Conservation (phyloP, 2,329 filamentous ascomycete genomes). For the Colletotrichum sp. region DNA sequence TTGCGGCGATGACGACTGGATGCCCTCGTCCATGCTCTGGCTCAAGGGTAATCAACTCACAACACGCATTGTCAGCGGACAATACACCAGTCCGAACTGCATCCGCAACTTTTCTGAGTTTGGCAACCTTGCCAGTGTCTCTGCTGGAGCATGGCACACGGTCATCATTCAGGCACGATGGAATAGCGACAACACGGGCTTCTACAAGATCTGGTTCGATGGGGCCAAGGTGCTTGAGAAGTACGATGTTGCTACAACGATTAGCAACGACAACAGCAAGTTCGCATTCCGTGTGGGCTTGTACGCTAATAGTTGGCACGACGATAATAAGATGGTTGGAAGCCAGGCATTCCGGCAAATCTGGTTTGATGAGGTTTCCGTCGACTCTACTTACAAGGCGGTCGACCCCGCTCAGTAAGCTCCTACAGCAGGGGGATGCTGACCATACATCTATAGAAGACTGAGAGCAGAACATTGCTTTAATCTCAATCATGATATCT, state of each 20-base stretch:
- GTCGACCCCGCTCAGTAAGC: background rate
- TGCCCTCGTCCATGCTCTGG: background rate
- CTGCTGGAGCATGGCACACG: background rate
- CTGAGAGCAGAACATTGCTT: background rate
- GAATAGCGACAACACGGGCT: background rate
- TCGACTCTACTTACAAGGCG: background rate
- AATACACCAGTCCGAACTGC: background rate
- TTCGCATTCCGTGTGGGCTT: background rate
- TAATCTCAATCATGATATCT: accelerated
- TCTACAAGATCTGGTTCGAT: background rate
- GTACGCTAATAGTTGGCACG: background rate
- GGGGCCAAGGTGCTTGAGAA: background rate
- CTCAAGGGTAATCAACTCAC: background rate
- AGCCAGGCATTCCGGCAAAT: background rate
- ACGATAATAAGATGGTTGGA: background rate
- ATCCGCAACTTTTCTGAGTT: background rate
- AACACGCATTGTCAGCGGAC: background rate
- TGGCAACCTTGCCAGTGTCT: background rate
- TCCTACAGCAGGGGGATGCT: background rate
- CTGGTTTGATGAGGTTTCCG: background rate
- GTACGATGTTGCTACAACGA: background rate
- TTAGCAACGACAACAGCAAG: background rate
- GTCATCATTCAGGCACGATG: background rate
- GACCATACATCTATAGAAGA: too few relatives aligned
- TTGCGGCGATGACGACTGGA: background rate